Evolutionary conservation across 768 basidiomycete species (phyloP), one percentile per base, ranked within the genome.

Genomic region (Pholiota conissans): DNA sequence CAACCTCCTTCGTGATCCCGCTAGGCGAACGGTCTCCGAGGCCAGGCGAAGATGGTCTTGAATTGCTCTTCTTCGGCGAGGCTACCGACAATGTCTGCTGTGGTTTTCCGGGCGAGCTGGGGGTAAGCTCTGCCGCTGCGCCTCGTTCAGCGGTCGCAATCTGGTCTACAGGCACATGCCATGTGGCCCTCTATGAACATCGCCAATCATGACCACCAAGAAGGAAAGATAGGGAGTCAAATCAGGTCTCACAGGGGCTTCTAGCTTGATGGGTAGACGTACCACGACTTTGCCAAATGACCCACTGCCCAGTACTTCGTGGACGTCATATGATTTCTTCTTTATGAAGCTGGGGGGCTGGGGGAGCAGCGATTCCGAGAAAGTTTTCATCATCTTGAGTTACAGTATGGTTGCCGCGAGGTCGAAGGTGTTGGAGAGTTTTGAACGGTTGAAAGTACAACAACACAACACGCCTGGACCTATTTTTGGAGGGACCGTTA

Each of bases 231-330:
- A 49, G 54, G 45, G 24, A 6, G 28, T 50, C 20, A 34, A 24
- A n/a, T 11, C 49, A 34, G 27, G 49, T 16, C 34, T 30, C 27
- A 11, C 49, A 50, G 29, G n/a, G 28, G 37, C 47, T 49, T 56
- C 40, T 37, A n/a, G 54, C n/a, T 49, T 46, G 26, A 49, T 52
- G 42, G 52, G 52, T 29, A 16, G 42, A 68, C 68, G 53, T 65
- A 91, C 89, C 71, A 93, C 80, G 48, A 98, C 96, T 69, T 93
- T 92, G 24, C 95, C 95, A 73, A 96, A 97, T 0, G 93, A 87
- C 3, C 95, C 95, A 13, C 81, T 80, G 4, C 95, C 95, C 3
- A 95, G 76, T 3, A 85, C 78, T 27, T 87, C 80, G 57, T 89
- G 84, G 1, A 90, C 73, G 58, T 87, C 87, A 64, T 93, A 93